phyloP scores from a whole-genome alignment of 2,329 filamentous ascomycete species.

The Paecilomyces dactylethromorphus region DNA sequence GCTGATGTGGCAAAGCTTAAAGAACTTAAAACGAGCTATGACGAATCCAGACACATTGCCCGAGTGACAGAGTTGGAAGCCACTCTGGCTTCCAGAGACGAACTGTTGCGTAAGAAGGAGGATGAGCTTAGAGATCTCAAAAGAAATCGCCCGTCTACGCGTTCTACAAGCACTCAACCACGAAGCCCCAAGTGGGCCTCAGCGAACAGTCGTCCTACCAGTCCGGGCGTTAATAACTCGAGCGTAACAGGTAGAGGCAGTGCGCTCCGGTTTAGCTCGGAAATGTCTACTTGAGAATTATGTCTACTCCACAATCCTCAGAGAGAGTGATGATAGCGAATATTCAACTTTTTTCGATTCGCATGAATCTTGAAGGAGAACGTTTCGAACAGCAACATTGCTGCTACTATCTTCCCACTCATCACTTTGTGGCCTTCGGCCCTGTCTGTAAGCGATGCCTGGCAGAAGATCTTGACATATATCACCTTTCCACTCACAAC shows the following conservation, averaged over 20 bases:
- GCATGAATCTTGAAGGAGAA: background rate
- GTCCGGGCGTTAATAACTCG: constrained; percentile 29
- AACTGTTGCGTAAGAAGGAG: constrained; percentile 35
- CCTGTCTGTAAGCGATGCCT: background rate
- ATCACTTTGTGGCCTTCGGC: background rate
- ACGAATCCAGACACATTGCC: constrained; percentile 26
- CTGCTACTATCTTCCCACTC: background rate
- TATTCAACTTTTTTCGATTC: background rate
- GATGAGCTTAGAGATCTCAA: constrained; percentile 39
- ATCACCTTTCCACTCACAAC: no score
- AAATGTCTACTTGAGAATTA: constrained; percentile 20
- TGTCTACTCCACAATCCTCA: background rate
- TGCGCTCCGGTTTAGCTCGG: constrained; percentile 32
- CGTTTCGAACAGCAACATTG: background rate
- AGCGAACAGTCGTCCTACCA: constrained; percentile 31
- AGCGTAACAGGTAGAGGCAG: constrained; percentile 27
- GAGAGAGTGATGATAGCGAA: background rate
- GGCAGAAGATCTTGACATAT: no score
- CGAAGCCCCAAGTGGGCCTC: constrained; percentile 33
- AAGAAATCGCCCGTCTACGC: constrained; percentile 37
- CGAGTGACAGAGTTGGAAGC: constrained; percentile 34
- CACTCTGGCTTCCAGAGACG: constrained; percentile 28
- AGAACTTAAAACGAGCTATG: constrained; percentile 29
- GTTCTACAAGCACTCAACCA: constrained; percentile 37
- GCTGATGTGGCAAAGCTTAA: constrained; percentile 31